Conservation (phyloP, 179 eudicot genomes). For the Camellia oleifera region DNA sequence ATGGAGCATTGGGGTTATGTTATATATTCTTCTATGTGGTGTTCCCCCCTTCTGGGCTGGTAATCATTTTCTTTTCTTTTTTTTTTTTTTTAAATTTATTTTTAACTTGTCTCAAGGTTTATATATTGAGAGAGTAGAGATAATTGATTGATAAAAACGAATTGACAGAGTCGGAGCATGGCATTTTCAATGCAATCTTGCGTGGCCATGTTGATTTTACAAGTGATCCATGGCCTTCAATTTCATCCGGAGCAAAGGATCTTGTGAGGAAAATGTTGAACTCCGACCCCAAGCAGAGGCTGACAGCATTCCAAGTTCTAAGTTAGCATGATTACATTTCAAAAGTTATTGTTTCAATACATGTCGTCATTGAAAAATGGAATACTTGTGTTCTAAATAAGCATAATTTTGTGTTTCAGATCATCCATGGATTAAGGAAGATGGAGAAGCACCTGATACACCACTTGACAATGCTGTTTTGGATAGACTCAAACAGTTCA, state of each 20-base stretch:
- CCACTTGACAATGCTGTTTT: constrained; percentile 83
- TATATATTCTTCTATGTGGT: constrained; percentile 42
- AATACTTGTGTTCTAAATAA: neutral
- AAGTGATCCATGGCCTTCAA: constrained; percentile 50
- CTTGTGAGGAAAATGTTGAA: constrained; percentile 45
- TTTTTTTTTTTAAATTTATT: too few species aligned
- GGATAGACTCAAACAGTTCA: constrained; percentile 77
- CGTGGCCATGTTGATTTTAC: constrained; percentile 41
- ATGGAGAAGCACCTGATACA: constrained; percentile 80
- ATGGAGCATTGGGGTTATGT: constrained; percentile 52
- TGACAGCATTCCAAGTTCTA: constrained; percentile 42
- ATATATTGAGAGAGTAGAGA: neutral
- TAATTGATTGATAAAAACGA: neutral
- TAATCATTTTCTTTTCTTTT: constrained; percentile 3
- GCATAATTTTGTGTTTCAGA: constrained; percentile 24
- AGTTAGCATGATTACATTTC: constrained; percentile 19
- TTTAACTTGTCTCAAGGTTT: neutral
- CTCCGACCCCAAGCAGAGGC: constrained; percentile 46
- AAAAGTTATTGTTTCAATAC: neutral
- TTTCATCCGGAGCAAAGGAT: constrained; percentile 45
- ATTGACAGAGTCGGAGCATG: constrained; percentile 42
- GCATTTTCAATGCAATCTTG: constrained; percentile 47
- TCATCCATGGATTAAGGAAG: constrained; percentile 92
- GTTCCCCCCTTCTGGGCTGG: constrained; percentile 60
- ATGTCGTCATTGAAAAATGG: neutral